Conservation (phyloP, 768 basidiomycete species). For the Tephrocybe sp. region DNA sequence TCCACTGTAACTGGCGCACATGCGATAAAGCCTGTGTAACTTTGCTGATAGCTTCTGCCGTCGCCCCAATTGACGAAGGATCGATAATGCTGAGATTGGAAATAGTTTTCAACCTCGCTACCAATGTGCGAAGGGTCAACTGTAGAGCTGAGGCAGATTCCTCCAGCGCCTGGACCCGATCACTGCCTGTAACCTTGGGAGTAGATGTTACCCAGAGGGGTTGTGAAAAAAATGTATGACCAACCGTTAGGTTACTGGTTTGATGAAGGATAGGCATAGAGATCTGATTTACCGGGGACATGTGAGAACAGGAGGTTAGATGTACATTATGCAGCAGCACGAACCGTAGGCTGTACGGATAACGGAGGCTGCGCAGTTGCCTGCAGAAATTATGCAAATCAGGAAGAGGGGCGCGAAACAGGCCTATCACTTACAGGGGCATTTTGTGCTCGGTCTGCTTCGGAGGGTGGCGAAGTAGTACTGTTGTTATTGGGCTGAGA, state of each 20-base stretch:
- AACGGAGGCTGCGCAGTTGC: background rate
- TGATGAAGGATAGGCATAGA: background rate
- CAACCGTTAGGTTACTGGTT: too few species aligned
- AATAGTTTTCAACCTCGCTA: conserved; percentile 48
- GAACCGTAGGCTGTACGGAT: background rate
- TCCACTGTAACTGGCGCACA: conserved; percentile 57
- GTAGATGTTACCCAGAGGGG: background rate
- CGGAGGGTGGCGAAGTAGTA: background rate
- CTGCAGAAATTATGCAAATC: background rate
- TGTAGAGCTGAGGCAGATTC: conserved; percentile 51
- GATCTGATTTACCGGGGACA: background rate
- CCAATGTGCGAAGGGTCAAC: conserved; percentile 48
- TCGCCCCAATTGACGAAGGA: conserved; percentile 47
- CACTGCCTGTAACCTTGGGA: conserved; percentile 1
- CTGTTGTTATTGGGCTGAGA: background rate
- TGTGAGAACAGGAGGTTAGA: background rate
- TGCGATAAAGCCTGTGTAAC: conserved; percentile 61
- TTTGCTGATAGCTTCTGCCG: conserved; percentile 71
- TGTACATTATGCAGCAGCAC: background rate
- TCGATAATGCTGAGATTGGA: conserved; percentile 43
- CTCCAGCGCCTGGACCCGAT: conserved; percentile 25
- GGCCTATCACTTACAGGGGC: conserved; percentile 8
- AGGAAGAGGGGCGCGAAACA: background rate
- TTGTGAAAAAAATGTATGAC: background rate
- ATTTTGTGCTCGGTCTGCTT: background rate